Percentiles rank a stretch among this genome's conserved stretches.
Evolutionary conservation across 768 basidiomycete genomes (phyloP).

Genomic region (Podaxis rugospora): DNA sequence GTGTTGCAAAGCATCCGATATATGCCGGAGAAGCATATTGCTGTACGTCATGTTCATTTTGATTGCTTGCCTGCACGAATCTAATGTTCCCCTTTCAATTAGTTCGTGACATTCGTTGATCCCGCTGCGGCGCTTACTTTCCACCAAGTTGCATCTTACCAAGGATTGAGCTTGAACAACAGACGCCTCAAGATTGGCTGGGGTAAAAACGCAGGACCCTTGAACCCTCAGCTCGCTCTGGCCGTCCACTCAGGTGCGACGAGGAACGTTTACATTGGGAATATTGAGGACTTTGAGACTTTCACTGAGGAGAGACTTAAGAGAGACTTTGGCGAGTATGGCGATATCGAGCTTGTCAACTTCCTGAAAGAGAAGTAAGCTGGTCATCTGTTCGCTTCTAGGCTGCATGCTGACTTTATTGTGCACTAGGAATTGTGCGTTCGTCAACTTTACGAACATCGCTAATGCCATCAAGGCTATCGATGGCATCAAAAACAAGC

Average conservation of each 20-base stretch:
- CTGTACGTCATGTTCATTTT: constrained; percentile 47
- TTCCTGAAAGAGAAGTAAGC: constrained; percentile 91
- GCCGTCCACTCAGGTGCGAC: constrained; percentile 93
- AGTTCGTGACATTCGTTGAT: constrained; percentile 97
- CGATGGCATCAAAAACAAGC: constrained; percentile 87
- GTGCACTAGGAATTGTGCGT: constrained; percentile 78
- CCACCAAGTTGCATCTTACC: constrained; percentile 87
- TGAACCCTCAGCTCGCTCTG: constrained; percentile 77
- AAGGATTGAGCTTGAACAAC: constrained; percentile 89
- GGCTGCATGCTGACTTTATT: background rate
- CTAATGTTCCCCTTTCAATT: constrained; percentile 11
- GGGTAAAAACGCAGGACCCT: constrained; percentile 93
- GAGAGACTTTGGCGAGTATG: constrained; percentile 92
- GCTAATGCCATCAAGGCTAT: constrained; percentile 98
- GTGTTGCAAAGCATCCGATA: constrained; percentile 93
- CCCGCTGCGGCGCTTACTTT: constrained; percentile 91
- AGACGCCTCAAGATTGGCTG: constrained; percentile 95
- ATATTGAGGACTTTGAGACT: constrained; percentile 91
- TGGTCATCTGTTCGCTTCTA: background rate
- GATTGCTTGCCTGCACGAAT: background rate
- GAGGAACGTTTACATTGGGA: constrained; percentile 94
- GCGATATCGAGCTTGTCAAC: constrained; percentile 96
- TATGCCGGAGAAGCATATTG: constrained; percentile 97
- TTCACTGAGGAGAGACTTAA: constrained; percentile 89
- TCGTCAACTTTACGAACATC: constrained; percentile 94